These are phyloP conservation scores for Stachybotrys echinatus DNA, from an alignment of 2,329 filamentous ascomycete genomes.

Conservation along the genomic window DNA sequence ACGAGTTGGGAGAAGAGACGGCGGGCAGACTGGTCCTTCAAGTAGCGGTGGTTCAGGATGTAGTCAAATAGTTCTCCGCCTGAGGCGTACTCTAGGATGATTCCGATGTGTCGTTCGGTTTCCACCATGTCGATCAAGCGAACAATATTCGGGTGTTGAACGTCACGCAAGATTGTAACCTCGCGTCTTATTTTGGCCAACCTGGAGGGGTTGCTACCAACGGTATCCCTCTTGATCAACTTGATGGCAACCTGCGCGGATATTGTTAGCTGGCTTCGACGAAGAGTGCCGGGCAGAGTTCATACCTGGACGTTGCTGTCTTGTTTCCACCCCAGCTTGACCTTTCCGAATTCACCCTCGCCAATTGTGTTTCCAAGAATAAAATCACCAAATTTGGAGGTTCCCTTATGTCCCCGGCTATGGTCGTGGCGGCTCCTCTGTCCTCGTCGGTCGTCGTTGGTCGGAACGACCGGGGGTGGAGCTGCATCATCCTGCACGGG, in stretches of 20 bases:
- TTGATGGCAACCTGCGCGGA: constrained; percentile 81
- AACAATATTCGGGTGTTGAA: constrained; percentile 95
- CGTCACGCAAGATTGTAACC: constrained; percentile 81
- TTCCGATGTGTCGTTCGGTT: constrained; percentile 93
- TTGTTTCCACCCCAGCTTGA: constrained; percentile 97
- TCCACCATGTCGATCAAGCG: constrained; percentile 97
- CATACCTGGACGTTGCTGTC: constrained; percentile 79
- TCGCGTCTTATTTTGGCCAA: constrained; percentile 97
- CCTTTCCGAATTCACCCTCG: constrained; percentile 97
- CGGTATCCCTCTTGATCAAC: constrained; percentile 85
- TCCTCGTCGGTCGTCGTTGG: constrained; percentile 39
- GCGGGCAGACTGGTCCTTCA: constrained; percentile 88
- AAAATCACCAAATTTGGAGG: constrained; percentile 88
- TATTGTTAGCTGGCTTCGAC: not conserved
- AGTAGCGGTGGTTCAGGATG: constrained; percentile 91
- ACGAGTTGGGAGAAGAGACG: constrained; percentile 92
- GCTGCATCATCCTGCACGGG: constrained; percentile 35
- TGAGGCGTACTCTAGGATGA: constrained; percentile 96
- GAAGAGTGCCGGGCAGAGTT: not conserved
- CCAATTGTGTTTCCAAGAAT: constrained; percentile 93
- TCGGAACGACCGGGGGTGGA: constrained; percentile 37
- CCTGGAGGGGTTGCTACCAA: constrained; percentile 82
- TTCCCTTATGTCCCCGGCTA: constrained; percentile 51
- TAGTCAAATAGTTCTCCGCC: constrained; percentile 98
- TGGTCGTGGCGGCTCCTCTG: constrained; percentile 57